A percentile compares a stretch with the other conserved stretches of the same genome.
phyloP scores from a whole-genome alignment of 2,329 filamentous ascomycete species.

The Trichoderma sp. region DNA sequence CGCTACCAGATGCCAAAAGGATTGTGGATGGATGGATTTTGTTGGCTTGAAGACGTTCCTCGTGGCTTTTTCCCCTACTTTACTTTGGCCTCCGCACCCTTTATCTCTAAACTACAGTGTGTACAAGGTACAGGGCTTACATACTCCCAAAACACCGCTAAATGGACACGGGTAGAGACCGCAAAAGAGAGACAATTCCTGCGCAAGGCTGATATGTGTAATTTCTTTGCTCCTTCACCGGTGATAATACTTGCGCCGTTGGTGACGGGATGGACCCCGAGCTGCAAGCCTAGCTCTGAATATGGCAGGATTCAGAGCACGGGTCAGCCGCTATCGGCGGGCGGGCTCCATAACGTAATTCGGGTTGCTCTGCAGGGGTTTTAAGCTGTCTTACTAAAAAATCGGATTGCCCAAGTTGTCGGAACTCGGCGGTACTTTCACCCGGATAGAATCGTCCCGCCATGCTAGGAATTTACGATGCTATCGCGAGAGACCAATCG shows the following conservation, averaged over 20 bases:
- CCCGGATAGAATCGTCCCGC: slow-evolving; percentile 4
- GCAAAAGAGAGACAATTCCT: neutral
- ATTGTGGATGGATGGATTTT: neutral
- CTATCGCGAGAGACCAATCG: neutral
- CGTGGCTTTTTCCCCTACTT: neutral
- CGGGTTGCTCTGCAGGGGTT: neutral
- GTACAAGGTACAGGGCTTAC: neutral
- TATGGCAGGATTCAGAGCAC: neutral
- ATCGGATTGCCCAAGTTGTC: neutral
- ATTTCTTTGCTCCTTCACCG: neutral
- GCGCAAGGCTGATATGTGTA: neutral
- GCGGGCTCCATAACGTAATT: slow-evolving; percentile 8
- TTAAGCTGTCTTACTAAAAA: neutral
- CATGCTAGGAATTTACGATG: slow-evolving; percentile 18
- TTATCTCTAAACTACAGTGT: neutral
- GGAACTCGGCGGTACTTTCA: slow-evolving; percentile 24
- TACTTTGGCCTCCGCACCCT: neutral
- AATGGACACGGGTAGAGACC: neutral
- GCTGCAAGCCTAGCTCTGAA: neutral
- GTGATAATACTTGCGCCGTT: neutral
- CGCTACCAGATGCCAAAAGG: neutral
- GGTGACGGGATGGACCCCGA: neutral
- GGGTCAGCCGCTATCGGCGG: slow-evolving; percentile 17
- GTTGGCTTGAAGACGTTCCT: neutral
- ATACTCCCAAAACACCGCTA: neutral